A percentile compares a stretch with the other conserved stretches of the same genome.
phyloP scores from a whole-genome alignment of 2,329 filamentous ascomycete species.

The Sphaerulina populicola region DNA sequence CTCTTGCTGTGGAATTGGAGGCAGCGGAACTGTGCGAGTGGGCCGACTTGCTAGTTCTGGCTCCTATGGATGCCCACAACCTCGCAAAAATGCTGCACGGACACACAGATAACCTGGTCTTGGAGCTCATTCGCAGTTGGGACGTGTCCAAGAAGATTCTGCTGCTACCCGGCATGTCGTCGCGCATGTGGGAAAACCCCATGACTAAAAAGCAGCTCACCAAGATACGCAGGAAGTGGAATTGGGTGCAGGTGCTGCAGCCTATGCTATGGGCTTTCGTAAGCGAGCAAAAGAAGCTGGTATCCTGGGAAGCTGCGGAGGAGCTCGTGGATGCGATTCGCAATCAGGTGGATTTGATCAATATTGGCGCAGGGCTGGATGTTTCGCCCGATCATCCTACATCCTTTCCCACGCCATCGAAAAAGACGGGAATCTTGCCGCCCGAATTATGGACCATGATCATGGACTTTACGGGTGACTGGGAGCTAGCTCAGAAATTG shows the following conservation, averaged over 20 bases:
- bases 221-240: slow-evolving; percentile 76
- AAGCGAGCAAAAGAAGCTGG: slow-evolving; percentile 41
- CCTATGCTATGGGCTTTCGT: slow-evolving; percentile 74
- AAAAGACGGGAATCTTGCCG: slow-evolving; percentile 49
- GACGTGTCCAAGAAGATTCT: slow-evolving; percentile 77
- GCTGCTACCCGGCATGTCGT: slow-evolving; percentile 81
- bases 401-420: slow-evolving; percentile 31
- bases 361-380: slow-evolving; percentile 63
- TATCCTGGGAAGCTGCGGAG: slow-evolving; percentile 53
- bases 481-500: slow-evolving; percentile 78
- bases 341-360: slow-evolving; percentile 67
- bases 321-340: slow-evolving; percentile 67
- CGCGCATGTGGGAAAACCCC: slow-evolving; percentile 81
- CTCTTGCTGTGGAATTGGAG: slow-evolving; percentile 32
- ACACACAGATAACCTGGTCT: slow-evolving; percentile 68
- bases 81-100: slow-evolving; percentile 83
- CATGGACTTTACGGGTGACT: slow-evolving; percentile 74
- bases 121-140: slow-evolving; percentile 79
- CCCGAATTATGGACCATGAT: slow-evolving; percentile 86
- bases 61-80: slow-evolving; percentile 75
- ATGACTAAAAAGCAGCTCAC: slow-evolving; percentile 79
- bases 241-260: slow-evolving; percentile 72
- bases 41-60: slow-evolving; percentile 78
- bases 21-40: slow-evolving; percentile 68
- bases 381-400: slow-evolving; percentile 30